A percentile compares a stretch with the other conserved stretches of the same genome.
Evolutionary conservation across 805 yeast species (phyloP).

Genomic region (Peterozyma xylosa): DNA sequence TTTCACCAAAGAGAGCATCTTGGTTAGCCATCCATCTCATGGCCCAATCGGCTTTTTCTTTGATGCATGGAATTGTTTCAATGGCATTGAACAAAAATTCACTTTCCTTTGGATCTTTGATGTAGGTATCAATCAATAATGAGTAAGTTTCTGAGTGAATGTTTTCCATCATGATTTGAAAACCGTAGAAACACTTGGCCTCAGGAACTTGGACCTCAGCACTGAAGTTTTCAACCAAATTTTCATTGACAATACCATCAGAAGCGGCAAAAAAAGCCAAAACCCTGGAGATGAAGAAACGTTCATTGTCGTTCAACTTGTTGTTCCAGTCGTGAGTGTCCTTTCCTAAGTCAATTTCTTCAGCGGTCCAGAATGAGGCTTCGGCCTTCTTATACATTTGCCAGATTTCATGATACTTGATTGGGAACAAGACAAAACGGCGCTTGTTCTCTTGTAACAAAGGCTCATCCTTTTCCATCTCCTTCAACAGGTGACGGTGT

Average conservation of each 20-base stretch:
- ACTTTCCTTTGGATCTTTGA: slow-evolving; percentile 92
- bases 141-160: slow-evolving; percentile 98
- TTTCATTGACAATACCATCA: slow-evolving; percentile 97
- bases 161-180: slow-evolving; percentile 99
- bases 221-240: slow-evolving; percentile 92
- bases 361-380: slow-evolving; percentile 99
- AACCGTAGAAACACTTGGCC: slow-evolving; percentile 97
- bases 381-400: slow-evolving; percentile 98
- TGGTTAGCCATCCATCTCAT: slow-evolving; percentile 91
- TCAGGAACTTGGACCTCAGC: slow-evolving; percentile 97
- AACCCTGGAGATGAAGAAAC: slow-evolving; percentile 86
- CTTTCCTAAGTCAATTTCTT: slow-evolving; percentile 93
- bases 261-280: slow-evolving; percentile 98
- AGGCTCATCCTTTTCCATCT: slow-evolving; percentile 82
- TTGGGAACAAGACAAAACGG: slow-evolving; percentile 92
- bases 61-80: slow-evolving; percentile 92
- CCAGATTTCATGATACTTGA: slow-evolving; percentile 96
- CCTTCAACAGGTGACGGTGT: slow-evolving; percentile 70
- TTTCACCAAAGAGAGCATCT: slow-evolving; percentile 86
- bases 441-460: slow-evolving; percentile 74
- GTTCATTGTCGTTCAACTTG: slow-evolving; percentile 82
- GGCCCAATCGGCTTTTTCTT: slow-evolving; percentile 98
- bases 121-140: slow-evolving; percentile 86
- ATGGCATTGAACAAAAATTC: slow-evolving; percentile 90
- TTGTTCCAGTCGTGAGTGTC: slow-evolving; percentile 91